Conservation (phyloP, 495 filamentous ascomycete genomes). For the Hypoxylon trugodes region DNA sequence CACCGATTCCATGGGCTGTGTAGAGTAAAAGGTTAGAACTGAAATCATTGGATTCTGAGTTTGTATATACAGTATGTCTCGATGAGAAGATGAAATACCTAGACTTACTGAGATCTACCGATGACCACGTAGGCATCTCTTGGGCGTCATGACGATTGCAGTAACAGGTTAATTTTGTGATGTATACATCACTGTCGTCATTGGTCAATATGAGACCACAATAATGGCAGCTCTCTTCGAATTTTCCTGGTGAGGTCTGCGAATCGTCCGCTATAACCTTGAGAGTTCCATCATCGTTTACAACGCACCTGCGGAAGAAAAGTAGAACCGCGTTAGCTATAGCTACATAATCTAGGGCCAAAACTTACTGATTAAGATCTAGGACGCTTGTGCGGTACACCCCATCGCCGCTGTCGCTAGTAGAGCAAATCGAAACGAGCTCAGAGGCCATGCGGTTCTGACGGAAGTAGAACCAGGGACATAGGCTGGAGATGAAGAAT, state of each 20-base stretch:
- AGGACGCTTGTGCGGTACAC: not conserved
- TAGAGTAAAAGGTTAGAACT: not conserved
- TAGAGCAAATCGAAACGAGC: not conserved
- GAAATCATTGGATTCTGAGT: too few relatives aligned
- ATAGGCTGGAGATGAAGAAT: too few relatives aligned
- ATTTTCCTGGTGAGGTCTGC: too few relatives aligned
- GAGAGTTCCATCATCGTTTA: too few relatives aligned
- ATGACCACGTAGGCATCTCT: not conserved
- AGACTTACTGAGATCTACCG: not conserved
- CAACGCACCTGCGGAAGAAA: too few relatives aligned
- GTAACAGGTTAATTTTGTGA: not conserved
- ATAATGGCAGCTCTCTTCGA: too few relatives aligned
- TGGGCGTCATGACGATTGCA: not conserved
- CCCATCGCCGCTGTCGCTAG: not conserved
- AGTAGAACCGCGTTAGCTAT: too few relatives aligned
- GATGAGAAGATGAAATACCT: not conserved
- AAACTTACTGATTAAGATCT: not conserved
- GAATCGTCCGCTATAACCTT: too few relatives aligned
- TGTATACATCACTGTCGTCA: too few relatives aligned
- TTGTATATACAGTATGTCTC: too few relatives aligned
- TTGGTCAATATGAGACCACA: too few relatives aligned
- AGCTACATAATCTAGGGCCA: too few relatives aligned
- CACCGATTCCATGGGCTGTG: not conserved
- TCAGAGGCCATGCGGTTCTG: not conserved
- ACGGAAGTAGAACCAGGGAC: not conserved